A percentile compares a stretch with the other conserved stretches of the same genome.
These are phyloP conservation scores for Lentinula sp. DNA, from an alignment of 768 basidiomycete species.

Conservation along the genomic window DNA sequence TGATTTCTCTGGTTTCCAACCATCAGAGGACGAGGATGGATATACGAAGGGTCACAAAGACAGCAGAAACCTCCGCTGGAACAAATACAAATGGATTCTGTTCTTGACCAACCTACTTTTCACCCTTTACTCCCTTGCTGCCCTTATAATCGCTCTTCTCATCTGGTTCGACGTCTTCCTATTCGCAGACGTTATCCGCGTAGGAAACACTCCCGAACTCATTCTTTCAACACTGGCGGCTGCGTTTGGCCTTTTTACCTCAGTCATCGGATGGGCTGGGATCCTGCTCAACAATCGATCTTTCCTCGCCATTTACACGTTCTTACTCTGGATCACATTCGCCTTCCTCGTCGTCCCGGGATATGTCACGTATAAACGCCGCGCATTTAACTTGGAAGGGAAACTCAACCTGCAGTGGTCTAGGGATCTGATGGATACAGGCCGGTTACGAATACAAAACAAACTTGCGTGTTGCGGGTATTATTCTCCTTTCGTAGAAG, in stretches of 20 bases:
- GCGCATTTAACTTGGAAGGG: slow-evolving; percentile 74
- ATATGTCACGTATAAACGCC: slow-evolving; percentile 71
- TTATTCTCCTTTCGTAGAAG: slow-evolving; percentile 75
- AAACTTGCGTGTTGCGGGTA: slow-evolving; percentile 77
- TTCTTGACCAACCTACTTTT: slow-evolving; percentile 62
- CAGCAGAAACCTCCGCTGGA: slow-evolving; percentile 56
- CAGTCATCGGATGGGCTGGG: slow-evolving; percentile 72
- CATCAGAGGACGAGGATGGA: neutral
- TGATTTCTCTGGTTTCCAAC: slow-evolving; percentile 26
- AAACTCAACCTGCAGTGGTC: slow-evolving; percentile 80
- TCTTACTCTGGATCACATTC: slow-evolving; percentile 72
- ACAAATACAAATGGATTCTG: slow-evolving; percentile 77
- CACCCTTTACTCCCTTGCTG: slow-evolving; percentile 51
- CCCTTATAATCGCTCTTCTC: slow-evolving; percentile 60
- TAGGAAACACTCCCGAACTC: slow-evolving; percentile 63
- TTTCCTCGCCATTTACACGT: slow-evolving; percentile 75
- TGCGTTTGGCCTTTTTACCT: slow-evolving; percentile 51
- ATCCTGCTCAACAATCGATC: slow-evolving; percentile 79
- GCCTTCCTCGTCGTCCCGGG: slow-evolving; percentile 68
- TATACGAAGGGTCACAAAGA: slow-evolving; percentile 17
- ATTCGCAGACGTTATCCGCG: slow-evolving; percentile 64
- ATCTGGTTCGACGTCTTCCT: slow-evolving; percentile 75
- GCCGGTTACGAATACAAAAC: slow-evolving; percentile 67
- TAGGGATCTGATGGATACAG: slow-evolving; percentile 47
- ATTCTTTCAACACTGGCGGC: slow-evolving; percentile 67